phyloP scores from a whole-genome alignment of 495 filamentous ascomycete genomes.

The Penicillium maclennaniae region DNA sequence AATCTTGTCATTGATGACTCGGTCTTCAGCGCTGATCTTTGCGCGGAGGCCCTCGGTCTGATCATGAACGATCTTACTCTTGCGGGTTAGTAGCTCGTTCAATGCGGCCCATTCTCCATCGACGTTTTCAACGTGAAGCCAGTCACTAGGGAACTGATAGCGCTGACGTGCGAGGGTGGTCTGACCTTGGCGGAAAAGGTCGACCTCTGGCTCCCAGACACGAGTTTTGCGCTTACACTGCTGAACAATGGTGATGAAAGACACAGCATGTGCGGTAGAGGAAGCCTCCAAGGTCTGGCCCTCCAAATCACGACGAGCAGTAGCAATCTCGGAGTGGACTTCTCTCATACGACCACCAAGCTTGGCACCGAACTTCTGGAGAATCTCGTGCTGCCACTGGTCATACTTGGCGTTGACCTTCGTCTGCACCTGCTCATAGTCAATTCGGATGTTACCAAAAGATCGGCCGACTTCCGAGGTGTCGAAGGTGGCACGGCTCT shows the following conservation, averaged over 20 bases:
- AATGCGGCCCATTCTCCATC: slow-evolving; percentile 89
- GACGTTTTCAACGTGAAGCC: slow-evolving; percentile 91
- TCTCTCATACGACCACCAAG: slow-evolving; percentile 89
- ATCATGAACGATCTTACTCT: slow-evolving; percentile 89
- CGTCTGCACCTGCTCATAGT: slow-evolving; percentile 96
- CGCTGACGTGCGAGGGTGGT: slow-evolving; percentile 83
- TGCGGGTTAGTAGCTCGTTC: slow-evolving; percentile 81
- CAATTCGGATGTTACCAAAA: slow-evolving; percentile 90
- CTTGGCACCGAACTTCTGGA: slow-evolving; percentile 83
- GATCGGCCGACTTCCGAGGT: slow-evolving; percentile 85
- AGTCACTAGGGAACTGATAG: slow-evolving; percentile 88
- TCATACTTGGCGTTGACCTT: slow-evolving; percentile 99
- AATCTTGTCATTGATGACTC: slow-evolving; percentile 82
- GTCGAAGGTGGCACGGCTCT: slow-evolving; percentile 89
- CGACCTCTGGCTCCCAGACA: slow-evolving; percentile 91
- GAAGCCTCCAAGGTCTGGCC: slow-evolving; percentile 84
- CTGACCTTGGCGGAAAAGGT: slow-evolving; percentile 91
- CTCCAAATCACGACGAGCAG: slow-evolving; percentile 83
- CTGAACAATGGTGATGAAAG: slow-evolving; percentile 97
- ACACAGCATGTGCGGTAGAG: slow-evolving; percentile 91
- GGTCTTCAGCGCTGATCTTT: slow-evolving; percentile 95
- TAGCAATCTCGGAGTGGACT: slow-evolving; percentile 81
- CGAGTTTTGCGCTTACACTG: slow-evolving; percentile 89
- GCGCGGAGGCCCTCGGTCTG: slow-evolving; percentile 92
- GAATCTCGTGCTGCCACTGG: slow-evolving; percentile 98